phyloP scores from a whole-genome alignment of 768 basidiomycete species.

The Strobilomyces dryophilus region DNA sequence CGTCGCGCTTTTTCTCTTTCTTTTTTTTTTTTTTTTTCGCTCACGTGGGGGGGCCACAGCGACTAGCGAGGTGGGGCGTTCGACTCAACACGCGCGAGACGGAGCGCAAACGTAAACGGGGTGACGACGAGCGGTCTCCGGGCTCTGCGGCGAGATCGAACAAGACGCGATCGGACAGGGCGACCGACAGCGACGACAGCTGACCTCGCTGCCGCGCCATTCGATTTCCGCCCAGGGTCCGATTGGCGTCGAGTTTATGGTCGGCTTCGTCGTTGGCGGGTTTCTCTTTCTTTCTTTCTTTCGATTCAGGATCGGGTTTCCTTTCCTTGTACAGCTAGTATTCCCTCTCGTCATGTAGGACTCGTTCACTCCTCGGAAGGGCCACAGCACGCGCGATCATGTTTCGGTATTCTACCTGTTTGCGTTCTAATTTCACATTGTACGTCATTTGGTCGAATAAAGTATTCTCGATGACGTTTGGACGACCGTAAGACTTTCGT shows the following conservation, averaged over 20 bases:
- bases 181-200: slow-evolving; percentile 26
- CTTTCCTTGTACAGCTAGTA: slow-evolving; percentile 16
- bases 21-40: no score
- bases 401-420: slow-evolving; percentile 5
- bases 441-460: not conserved
- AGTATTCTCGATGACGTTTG: not conserved
- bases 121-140: slow-evolving; percentile 10
- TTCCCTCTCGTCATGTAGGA: slow-evolving; percentile 2
- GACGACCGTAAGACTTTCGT: not conserved
- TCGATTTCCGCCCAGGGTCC: not conserved
- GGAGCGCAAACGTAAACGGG: slow-evolving; percentile 35
- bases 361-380: slow-evolving; percentile 2
- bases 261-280: no score
- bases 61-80: slow-evolving; percentile 33
- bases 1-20: not conserved
- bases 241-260: not conserved
- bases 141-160: slow-evolving; percentile 4
- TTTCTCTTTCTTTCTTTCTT: no score
- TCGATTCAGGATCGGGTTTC: not conserved
- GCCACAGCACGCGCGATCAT: not conserved
- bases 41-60: slow-evolving; percentile 17
- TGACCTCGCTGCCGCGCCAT: slow-evolving; percentile 4
- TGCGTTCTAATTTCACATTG: slow-evolving; percentile 11
- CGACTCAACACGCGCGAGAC: slow-evolving; percentile 36
- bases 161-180: slow-evolving; percentile 3